These are phyloP conservation scores for Aegilops tauschii DNA, from an alignment of 176 grass and related monocot genomes.

Conservation along the genomic window DNA sequence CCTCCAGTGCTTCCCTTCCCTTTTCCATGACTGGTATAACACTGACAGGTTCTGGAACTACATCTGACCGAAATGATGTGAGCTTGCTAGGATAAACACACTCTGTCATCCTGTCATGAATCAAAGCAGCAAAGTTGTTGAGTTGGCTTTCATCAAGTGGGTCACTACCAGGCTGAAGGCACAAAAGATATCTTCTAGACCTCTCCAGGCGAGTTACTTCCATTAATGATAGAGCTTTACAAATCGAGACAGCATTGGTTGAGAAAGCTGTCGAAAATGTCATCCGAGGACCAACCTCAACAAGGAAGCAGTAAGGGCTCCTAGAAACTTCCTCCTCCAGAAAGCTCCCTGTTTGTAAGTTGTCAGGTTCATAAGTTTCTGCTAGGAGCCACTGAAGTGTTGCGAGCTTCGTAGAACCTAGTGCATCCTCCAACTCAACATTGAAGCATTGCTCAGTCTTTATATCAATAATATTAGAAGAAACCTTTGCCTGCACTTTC, in stretches of 20 bases:
- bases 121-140: constrained; percentile 52
- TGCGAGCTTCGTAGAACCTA: constrained; percentile 53
- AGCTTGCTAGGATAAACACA: constrained; percentile 75
- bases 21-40: constrained; percentile 69
- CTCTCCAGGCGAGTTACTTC: constrained; percentile 80
- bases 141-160: constrained; percentile 60
- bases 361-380: constrained; percentile 85
- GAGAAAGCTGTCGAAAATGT: constrained; percentile 91
- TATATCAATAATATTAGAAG: constrained; percentile 58
- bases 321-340: constrained; percentile 48
- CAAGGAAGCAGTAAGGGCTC: constrained; percentile 25
- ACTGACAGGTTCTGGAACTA: constrained; percentile 60
- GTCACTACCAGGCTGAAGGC: constrained; percentile 45
- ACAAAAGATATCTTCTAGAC: constrained; percentile 77
- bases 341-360: constrained; percentile 60
- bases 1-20: constrained; percentile 75
- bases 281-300: constrained; percentile 89
- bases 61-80: constrained; percentile 52
- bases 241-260: constrained; percentile 80
- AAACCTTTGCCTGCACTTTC: constrained; percentile 73
- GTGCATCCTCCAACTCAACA: constrained; percentile 41
- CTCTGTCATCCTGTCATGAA: constrained; percentile 97
- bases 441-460: constrained; percentile 88
- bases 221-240: constrained; percentile 60
- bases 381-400: constrained; percentile 75